Percentiles rank a stretch among this genome's conserved stretches.
phyloP scores from a whole-genome alignment of 352 stramenopile species.

The Plasmopara muralis region DNA sequence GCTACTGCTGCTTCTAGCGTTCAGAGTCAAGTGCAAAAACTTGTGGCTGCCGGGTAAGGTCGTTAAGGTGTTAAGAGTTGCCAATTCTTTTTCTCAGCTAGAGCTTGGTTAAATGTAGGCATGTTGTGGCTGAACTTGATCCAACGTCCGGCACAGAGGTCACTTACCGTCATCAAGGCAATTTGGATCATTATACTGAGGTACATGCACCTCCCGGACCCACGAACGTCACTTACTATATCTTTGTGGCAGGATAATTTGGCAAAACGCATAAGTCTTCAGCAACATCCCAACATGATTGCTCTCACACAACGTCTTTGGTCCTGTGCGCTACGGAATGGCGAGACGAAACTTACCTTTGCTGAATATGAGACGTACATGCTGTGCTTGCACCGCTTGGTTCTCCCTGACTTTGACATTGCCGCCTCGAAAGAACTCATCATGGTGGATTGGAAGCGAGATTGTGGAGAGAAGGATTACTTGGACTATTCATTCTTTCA shows the following conservation, averaged over 20 bases:
- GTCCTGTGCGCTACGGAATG: constrained; percentile 40
- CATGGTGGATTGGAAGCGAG: constrained; percentile 61
- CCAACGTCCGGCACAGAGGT: constrained; percentile 22
- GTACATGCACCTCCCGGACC: constrained; percentile 13
- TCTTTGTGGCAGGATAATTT: constrained; percentile 43
- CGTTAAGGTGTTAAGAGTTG: neutral
- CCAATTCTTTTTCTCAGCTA: neutral
- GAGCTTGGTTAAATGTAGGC: constrained; percentile 17
- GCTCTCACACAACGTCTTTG: constrained; percentile 68
- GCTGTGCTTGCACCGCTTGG: constrained; percentile 66
- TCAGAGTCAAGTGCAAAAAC: constrained; percentile 51
- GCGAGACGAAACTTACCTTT: constrained; percentile 28
- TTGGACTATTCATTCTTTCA: constrained; percentile 73
- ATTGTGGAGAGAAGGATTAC: constrained; percentile 38
- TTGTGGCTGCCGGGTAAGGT: constrained; percentile 49
- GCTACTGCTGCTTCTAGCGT: constrained; percentile 31
- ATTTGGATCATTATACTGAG: constrained; percentile 70
- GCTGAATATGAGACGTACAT: constrained; percentile 62
- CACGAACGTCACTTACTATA: neutral
- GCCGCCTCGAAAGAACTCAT: constrained; percentile 53
- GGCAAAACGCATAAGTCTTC: constrained; percentile 49
- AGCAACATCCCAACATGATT: constrained; percentile 55
- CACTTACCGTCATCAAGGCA: constrained; percentile 58
- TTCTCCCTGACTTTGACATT: constrained; percentile 71
- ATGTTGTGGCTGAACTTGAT: constrained; percentile 49